These are phyloP conservation scores for Batkoa obscura DNA, from an alignment of 371 early-diverging fungal species.

Conservation along the genomic window DNA sequence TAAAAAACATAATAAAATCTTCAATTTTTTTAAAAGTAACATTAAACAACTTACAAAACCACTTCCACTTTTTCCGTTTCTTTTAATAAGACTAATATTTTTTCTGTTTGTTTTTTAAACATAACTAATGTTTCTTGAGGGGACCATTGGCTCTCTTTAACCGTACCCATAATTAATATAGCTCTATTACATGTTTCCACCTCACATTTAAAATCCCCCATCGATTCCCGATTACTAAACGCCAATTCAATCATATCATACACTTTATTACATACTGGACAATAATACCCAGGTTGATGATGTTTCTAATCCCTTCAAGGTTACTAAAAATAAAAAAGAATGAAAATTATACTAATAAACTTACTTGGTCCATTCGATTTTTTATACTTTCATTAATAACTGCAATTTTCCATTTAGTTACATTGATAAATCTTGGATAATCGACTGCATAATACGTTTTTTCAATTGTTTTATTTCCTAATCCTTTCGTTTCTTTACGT, in stretches of 20 bases:
- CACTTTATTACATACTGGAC: too few relatives aligned
- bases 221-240: too few relatives aligned
- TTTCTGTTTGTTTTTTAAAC: slow-evolving; percentile 59
- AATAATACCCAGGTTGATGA: too few relatives aligned
- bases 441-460: slow-evolving; percentile 74
- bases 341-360: neutral
- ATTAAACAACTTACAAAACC: slow-evolving; percentile 24
- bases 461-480: slow-evolving; percentile 36
- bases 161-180: too few relatives aligned
- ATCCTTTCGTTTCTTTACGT: slow-evolving; percentile 37
- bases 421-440: slow-evolving; percentile 81
- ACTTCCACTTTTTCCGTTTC: slow-evolving; percentile 56
- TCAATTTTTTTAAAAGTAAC: too few relatives aligned
- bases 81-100: slow-evolving; percentile 62
- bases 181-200: too few relatives aligned
- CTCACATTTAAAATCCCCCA: too few relatives aligned
- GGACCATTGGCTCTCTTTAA: slow-evolving; percentile 23
- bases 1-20: neutral
- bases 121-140: slow-evolving; percentile 19
- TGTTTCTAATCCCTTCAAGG: too few relatives aligned
- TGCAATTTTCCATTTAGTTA: slow-evolving; percentile 82
- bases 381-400: slow-evolving; percentile 54
- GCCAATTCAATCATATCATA: too few relatives aligned
- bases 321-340: neutral
- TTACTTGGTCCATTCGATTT: slow-evolving; percentile 43